Evolutionary conservation across 805 yeast genomes (phyloP), one percentile per base, ranked within the genome.

Genomic region (Ogataea zsoltii): DNA sequence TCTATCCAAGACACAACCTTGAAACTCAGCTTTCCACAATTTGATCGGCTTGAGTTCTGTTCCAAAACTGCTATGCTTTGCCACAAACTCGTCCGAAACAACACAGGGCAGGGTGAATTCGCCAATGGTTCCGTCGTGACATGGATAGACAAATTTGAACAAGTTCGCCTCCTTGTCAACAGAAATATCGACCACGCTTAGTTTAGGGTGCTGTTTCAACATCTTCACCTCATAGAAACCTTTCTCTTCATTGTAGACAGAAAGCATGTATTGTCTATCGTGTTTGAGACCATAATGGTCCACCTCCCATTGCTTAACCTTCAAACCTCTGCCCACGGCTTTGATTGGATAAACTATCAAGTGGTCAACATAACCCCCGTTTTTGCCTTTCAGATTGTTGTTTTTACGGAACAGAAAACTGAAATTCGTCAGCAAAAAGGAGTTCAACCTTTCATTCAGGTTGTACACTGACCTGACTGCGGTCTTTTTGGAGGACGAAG

Each of bases 341-440:
- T 64, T 64, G 38, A 64, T 59, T 1, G 68, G 68, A 40, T 62
- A 64, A 4, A 64, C 46, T 3, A 58, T 43, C 45, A 63, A 39
- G 36, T 54, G 38, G 21, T 58, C 57, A n/a, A 64, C 47, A 2
- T 12, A 28, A 7, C 66, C 65, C 13, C 62, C 65, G 34, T 53
- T 29, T 7, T 42, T 46, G 4, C 62, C 63, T 11, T 30, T 26
- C 3, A 44, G 32, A 7, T 23, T 19, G 18, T 14, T 25, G 19
- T 9, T 25, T 37, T 14, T 37, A 4, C 41, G n/a, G 19, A 45
- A 26, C 3, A 51, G 10, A 3, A 11, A 13, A 18, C 46, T 40
- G 30, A 21, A 37, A 10, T 33, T 9, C 12, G 34, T 17, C 5
- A 33, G 14, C 13, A 44, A 11, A 1, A 38, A 15, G 10, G 40